Evolutionary conservation across 345 rosid species (phyloP).

Genomic region (Diplotaxis tenuifolia): DNA sequence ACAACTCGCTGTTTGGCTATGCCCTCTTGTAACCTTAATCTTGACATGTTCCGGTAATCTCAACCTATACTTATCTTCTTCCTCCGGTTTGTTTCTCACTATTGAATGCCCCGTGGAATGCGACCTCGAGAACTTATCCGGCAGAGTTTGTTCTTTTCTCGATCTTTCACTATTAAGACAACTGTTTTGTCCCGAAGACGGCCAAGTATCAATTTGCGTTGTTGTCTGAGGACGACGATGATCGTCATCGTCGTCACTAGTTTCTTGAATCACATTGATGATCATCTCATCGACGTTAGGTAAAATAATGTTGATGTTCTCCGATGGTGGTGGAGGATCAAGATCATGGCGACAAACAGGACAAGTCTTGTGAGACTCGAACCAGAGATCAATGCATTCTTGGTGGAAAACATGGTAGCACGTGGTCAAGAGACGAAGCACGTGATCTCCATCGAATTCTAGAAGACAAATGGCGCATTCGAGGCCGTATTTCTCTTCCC

Average conservation of each 20-base stretch:
- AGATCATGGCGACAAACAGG: conserved; percentile 29
- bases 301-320: not conserved
- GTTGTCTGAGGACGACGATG: conserved; percentile 12
- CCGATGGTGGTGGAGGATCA: conserved; percentile 42
- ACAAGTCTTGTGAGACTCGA: not conserved
- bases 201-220: conserved; percentile 31
- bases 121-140: conserved; percentile 53
- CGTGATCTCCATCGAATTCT: not conserved
- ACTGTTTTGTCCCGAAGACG: conserved; percentile 32
- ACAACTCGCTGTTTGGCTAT: conserved; percentile 53
- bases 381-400: not conserved
- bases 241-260: conserved; percentile 8
- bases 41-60: conserved; percentile 56
- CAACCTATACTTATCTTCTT: conserved; percentile 54
- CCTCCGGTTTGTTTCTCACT: conserved; percentile 35
- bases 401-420: not conserved
- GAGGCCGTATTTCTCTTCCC: conserved; percentile 52
- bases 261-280: conserved; percentile 48
- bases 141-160: conserved; percentile 19
- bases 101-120: conserved; percentile 82
- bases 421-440: not conserved
- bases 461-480: conserved; percentile 56
- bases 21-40: conserved; percentile 15
- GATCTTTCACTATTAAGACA: conserved; percentile 1
- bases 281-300: conserved; percentile 45